phyloP scores from a whole-genome alignment of 2,329 filamentous ascomycete genomes.

The Ceratocystis diversiconidia region DNA sequence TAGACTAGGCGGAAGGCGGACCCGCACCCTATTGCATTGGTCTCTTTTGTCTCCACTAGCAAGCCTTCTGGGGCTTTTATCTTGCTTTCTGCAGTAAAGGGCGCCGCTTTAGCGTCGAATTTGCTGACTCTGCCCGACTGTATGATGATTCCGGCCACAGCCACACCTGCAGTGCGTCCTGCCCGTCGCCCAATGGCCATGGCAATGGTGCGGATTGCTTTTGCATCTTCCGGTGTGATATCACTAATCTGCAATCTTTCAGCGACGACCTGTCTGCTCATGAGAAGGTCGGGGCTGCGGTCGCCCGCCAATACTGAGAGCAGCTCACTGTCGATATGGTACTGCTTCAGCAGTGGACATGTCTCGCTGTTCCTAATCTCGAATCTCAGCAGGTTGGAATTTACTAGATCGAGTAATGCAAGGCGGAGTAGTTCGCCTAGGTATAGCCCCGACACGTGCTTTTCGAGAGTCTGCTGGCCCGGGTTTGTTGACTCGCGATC shows the following conservation, averaged over 20 bases:
- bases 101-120: not conserved
- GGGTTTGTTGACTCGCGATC: constrained; percentile 57
- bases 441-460: constrained; percentile 71
- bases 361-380: not conserved
- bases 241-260: not conserved
- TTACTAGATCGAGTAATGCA: constrained; percentile 37
- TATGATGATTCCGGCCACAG: constrained; percentile 21
- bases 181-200: constrained; percentile 20
- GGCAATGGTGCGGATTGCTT: constrained; percentile 46
- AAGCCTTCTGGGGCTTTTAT: not conserved
- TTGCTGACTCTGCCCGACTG: constrained; percentile 19
- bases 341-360: constrained; percentile 40
- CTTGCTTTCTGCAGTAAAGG: not conserved
- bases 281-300: not conserved
- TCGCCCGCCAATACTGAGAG: constrained; percentile 36
- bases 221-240: constrained; percentile 36
- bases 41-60: not conserved
- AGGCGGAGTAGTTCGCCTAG: constrained; percentile 60
- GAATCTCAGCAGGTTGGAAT: constrained; percentile 4
- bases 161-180: constrained; percentile 20
- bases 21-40: not conserved
- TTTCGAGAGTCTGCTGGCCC: constrained; percentile 70
- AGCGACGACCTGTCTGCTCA: not conserved
- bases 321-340: constrained; percentile 55
- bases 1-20: not conserved